Evolutionary conservation across 441 rosid species (phyloP).

Genomic region (Eruca vesicaria): DNA sequence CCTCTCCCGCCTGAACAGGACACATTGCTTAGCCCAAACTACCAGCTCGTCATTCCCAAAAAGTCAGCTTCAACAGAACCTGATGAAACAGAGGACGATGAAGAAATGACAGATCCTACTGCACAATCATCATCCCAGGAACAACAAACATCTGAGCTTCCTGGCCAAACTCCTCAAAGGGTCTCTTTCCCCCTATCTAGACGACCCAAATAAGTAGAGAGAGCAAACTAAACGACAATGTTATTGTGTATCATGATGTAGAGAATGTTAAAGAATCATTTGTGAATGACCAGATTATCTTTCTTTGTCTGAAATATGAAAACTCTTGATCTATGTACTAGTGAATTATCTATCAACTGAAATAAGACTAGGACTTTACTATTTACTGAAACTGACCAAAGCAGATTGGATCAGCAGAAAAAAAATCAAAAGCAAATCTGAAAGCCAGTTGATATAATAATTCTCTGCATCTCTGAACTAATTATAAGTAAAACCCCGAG

Average conservation of each 20-base stretch:
- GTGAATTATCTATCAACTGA: background rate
- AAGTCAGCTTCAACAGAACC: constrained; percentile 51
- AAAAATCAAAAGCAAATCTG: no score
- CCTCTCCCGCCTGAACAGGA: constrained; percentile 87
- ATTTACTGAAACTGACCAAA: no score
- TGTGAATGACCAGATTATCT: background rate
- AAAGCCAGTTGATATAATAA: background rate
- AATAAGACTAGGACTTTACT: background rate
- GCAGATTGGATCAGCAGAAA: no score
- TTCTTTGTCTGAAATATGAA: background rate
- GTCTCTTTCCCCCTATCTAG: constrained; percentile 74
- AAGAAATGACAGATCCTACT: constrained; percentile 51
- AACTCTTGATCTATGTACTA: background rate
- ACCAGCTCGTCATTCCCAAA: constrained; percentile 69
- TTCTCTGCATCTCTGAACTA: background rate
- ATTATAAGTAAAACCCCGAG: no score
- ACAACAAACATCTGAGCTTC: constrained; percentile 38
- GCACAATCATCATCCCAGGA: constrained; percentile 36
- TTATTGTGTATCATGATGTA: background rate
- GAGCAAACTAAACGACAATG: background rate
- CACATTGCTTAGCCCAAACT: constrained; percentile 72
- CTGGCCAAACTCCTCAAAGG: constrained; percentile 53
- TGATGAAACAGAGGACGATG: constrained; percentile 84
- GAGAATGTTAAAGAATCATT: background rate
- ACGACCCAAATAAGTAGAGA: constrained; percentile 45